phyloP scores from a whole-genome alignment of 352 stramenopile species.

The Paralagenidium karlingii region DNA sequence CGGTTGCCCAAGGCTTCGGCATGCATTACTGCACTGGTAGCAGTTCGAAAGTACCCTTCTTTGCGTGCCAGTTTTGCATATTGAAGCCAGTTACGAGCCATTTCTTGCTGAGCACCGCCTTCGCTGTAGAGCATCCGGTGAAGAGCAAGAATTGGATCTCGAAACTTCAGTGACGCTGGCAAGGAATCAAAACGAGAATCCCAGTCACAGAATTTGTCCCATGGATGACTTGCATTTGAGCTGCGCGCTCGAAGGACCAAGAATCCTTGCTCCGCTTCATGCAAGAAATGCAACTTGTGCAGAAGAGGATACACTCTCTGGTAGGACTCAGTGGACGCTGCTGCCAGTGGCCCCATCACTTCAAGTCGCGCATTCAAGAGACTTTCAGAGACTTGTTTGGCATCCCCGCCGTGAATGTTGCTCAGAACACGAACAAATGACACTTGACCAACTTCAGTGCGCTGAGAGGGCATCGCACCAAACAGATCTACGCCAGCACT shows the following conservation, averaged over 20 bases:
- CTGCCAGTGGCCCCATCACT: constrained; percentile 55
- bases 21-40: constrained; percentile 77
- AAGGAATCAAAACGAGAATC: constrained; percentile 55
- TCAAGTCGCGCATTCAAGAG: constrained; percentile 44
- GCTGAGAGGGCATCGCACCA: constrained; percentile 34
- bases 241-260: constrained; percentile 26
- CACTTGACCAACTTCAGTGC: constrained; percentile 57
- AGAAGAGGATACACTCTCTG: constrained; percentile 61
- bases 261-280: constrained; percentile 63
- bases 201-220: constrained; percentile 54
- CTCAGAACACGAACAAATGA: constrained; percentile 74
- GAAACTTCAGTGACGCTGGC: constrained; percentile 67
- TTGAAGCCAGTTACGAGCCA: constrained; percentile 72
- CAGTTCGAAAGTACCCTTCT: constrained; percentile 69
- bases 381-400: constrained; percentile 37
- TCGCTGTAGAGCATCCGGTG: constrained; percentile 38
- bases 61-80: constrained; percentile 78
- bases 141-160: constrained; percentile 72
- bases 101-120: neutral
- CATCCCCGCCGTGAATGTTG: constrained; percentile 46
- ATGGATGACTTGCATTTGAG: too few species aligned
- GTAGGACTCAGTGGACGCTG: constrained; percentile 64
- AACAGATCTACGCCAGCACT: too few species aligned
- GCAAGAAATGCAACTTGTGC: constrained; percentile 63
- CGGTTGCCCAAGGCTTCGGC: constrained; percentile 63